A percentile compares a stretch with the other conserved stretches of the same genome.
These are phyloP conservation scores for Globisporangium ultimum DNA, from an alignment of 352 stramenopile species.

Conservation along the genomic window DNA sequence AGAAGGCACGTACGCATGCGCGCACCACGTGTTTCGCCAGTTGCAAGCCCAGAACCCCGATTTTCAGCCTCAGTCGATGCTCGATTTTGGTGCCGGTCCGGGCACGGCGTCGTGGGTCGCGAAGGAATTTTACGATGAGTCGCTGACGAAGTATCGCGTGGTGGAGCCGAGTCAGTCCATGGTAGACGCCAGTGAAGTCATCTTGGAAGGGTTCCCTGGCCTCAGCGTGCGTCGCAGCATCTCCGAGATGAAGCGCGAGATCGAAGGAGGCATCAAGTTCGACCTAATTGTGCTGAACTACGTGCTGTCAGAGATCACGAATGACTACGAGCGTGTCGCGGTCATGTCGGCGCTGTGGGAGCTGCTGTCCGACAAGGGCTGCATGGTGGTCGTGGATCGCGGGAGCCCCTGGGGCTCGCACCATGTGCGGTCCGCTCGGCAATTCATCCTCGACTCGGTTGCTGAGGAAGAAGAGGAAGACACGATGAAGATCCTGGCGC, in stretches of 20 bases:
- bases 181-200: slow-evolving; percentile 67
- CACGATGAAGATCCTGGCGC: slow-evolving; percentile 53
- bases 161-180: slow-evolving; percentile 87
- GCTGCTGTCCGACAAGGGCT: slow-evolving; percentile 68
- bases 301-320: slow-evolving; percentile 81
- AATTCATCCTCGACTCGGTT: slow-evolving; percentile 83
- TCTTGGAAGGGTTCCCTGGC: slow-evolving; percentile 72
- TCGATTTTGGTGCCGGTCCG: slow-evolving; percentile 78
- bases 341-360: slow-evolving; percentile 79
- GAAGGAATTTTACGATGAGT: slow-evolving; percentile 64
- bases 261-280: slow-evolving; percentile 65
- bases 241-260: slow-evolving; percentile 73
- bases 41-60: slow-evolving; percentile 43
- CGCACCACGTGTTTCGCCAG: slow-evolving; percentile 68
- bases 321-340: slow-evolving; percentile 77
- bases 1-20: slow-evolving; percentile 64
- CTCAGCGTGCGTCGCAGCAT: slow-evolving; percentile 71
- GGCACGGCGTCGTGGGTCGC: slow-evolving; percentile 77
- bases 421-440: slow-evolving; percentile 77
- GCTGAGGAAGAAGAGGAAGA: slow-evolving; percentile 23
- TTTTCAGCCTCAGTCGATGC: slow-evolving; percentile 62
- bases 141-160: slow-evolving; percentile 61
- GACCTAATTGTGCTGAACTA: slow-evolving; percentile 75
- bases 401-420: slow-evolving; percentile 83
- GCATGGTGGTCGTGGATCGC: slow-evolving; percentile 72